Conservation (phyloP, 371 early-diverging fungal genomes). For the Mucor circinelloides region DNA sequence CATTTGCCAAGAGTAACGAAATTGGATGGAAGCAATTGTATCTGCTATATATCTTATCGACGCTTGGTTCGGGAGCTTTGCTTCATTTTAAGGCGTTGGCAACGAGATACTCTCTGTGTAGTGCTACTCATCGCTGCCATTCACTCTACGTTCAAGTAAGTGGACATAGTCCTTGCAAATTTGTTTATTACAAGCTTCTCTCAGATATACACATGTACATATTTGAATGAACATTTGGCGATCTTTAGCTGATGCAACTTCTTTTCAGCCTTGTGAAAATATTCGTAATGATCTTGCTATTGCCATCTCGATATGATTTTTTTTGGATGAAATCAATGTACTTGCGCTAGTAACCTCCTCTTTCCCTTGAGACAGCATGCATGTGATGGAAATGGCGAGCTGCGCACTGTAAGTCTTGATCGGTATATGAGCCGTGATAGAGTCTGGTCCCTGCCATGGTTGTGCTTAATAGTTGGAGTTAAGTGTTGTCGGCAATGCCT, state of each 20-base stretch:
- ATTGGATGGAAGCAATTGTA: background rate
- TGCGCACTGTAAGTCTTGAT: slow-evolving; percentile 1
- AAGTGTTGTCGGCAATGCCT: background rate
- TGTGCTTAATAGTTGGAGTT: background rate
- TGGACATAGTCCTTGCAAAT: background rate
- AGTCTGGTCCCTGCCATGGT: background rate
- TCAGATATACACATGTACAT: background rate
- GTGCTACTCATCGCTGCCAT: background rate
- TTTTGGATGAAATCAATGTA: background rate
- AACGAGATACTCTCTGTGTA: background rate
- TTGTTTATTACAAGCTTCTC: background rate
- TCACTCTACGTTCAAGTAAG: slow-evolving; percentile 3
- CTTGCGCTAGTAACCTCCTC: slow-evolving; percentile 3
- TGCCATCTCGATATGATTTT: slow-evolving; percentile 5
- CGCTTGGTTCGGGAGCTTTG: background rate
- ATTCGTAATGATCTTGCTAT: slow-evolving; percentile 2
- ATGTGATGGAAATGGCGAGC: background rate
- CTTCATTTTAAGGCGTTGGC: background rate
- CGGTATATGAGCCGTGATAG: background rate
- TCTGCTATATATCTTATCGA: background rate
- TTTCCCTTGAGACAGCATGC: slow-evolving; percentile 1
- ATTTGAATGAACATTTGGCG: slow-evolving; percentile 1
- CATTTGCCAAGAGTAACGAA: slow-evolving; percentile 3
- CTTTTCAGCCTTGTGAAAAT: slow-evolving; percentile 2
- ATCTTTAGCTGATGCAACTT: background rate